Conservation (phyloP, 768 basidiomycete species). For the Boletus reticuloceps region DNA sequence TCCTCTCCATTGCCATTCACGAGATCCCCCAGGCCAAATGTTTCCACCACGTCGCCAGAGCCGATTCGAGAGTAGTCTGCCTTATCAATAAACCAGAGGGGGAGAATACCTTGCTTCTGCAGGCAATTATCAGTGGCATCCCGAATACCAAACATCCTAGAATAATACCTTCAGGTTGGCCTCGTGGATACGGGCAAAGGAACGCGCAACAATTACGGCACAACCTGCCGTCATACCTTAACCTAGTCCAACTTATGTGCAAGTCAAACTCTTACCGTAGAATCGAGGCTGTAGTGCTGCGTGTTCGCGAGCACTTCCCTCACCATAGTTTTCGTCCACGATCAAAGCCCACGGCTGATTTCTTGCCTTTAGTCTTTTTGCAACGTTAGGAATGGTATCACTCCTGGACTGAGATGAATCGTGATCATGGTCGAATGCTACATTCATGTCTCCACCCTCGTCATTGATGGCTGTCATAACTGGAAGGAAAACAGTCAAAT, state of each 20-base stretch:
- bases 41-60: constrained; percentile 79
- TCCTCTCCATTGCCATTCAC: constrained; percentile 44
- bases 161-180: constrained; percentile 83
- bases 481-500: constrained; percentile 28
- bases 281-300: constrained; percentile 96
- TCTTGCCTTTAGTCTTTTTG: constrained; percentile 83
- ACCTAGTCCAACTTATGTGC: background rate
- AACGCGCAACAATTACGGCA: constrained; percentile 82
- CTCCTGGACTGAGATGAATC: constrained; percentile 39
- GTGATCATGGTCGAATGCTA: constrained; percentile 77
- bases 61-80: constrained; percentile 82
- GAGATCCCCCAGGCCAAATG: constrained; percentile 74
- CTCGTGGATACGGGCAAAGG: constrained; percentile 98
- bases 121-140: constrained; percentile 3
- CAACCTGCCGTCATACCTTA: constrained; percentile 51
- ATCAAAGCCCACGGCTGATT: constrained; percentile 89
- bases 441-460: constrained; percentile 90
- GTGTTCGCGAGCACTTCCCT: constrained; percentile 97
- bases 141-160: background rate
- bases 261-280: constrained; percentile 53
- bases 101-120: constrained; percentile 96
- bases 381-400: constrained; percentile 88
- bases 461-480: constrained; percentile 96
- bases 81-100: constrained; percentile 91
- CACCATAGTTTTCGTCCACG: constrained; percentile 97